These are phyloP conservation scores for Corallochytrium limacisporum DNA, from an alignment of 78 protist species.

Conservation along the genomic window DNA sequence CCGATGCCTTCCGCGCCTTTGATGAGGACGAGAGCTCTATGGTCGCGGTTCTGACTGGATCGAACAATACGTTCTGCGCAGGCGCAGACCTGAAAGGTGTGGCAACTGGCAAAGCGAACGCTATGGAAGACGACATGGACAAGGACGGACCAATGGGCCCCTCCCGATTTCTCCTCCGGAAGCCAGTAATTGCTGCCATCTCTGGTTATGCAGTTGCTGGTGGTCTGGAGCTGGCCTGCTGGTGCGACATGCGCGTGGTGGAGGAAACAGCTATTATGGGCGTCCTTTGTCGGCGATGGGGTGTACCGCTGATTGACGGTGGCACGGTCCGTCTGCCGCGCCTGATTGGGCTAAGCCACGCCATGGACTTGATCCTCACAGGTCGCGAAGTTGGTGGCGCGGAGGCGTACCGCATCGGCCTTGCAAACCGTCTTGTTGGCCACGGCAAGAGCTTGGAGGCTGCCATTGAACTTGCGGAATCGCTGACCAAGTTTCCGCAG, in stretches of 20 bases:
- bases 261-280: constrained; percentile 16
- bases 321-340: constrained; percentile 64
- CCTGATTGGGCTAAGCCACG: constrained; percentile 45
- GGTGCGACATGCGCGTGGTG: constrained; percentile 53
- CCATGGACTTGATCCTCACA: constrained; percentile 56
- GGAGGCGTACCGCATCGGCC: constrained; percentile 39
- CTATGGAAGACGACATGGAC: background rate
- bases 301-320: constrained; percentile 73
- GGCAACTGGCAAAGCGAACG: background rate
- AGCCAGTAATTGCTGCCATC: constrained; percentile 49
- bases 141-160: constrained; percentile 53
- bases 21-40: constrained; percentile 19
- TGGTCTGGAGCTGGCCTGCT: constrained; percentile 58
- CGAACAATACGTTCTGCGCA: constrained; percentile 44
- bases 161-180: constrained; percentile 28
- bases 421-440: constrained; percentile 3
- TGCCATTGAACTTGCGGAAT: background rate
- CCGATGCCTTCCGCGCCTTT: constrained; percentile 28
- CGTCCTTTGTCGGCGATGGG: constrained; percentile 57
- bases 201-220: constrained; percentile 63
- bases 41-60: constrained; percentile 49
- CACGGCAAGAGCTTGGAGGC: background rate
- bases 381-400: constrained; percentile 31
- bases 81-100: constrained; percentile 67
- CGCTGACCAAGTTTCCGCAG: background rate